Base-by-base conservation (phyloP, 1,139 yeast genomes). In the Pichia sp. region DNA sequence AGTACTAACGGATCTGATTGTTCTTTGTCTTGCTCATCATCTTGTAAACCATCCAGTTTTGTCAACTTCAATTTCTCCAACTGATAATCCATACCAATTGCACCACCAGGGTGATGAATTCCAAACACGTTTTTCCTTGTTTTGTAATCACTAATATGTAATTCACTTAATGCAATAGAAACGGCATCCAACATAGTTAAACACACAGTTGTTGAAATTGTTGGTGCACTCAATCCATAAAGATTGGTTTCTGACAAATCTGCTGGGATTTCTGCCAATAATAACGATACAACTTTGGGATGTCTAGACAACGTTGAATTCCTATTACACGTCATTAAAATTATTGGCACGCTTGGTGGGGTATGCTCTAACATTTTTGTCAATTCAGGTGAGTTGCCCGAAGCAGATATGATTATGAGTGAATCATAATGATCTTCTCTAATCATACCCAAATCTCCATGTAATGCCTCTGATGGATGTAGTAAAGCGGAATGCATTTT, bases 191-290 rank as follows among this genome's bases (percentile, higher is more conserved):
- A 87, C 45, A 89, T 72, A 0, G 87, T 82, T 51, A 89, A 70
- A 56, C 90, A 80, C 38, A 90, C 72, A 0, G 96, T 86, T 3
- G 96, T 85, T 9, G 95, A 81, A 7, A 89, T 80, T 0, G 96
- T 88, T 1, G 97, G 97, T 0, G 96, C 96, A 9, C 91, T 87
- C 18, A 89, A 67, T 0, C 96, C 96, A 63, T 86, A 88, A n/a
- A 86, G 72, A 6, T 74, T 66, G 42, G 77, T 77, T 60, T 89
- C 96, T 42, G 77, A 73, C 52, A 82, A 73, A 44, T 72, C 69
- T 1, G 70, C 56, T 0, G 93, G 87, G 38, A 87, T 69, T 45
- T 81, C 83, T 0, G 90, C 89, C 53, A 78, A 78, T 19, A 87
- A 66, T 39, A 86, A 65, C 5, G 84, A 75, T 22, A 69, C 68